Conservation (phyloP, 148 eudicot genomes). For the Silene uniflora region DNA sequence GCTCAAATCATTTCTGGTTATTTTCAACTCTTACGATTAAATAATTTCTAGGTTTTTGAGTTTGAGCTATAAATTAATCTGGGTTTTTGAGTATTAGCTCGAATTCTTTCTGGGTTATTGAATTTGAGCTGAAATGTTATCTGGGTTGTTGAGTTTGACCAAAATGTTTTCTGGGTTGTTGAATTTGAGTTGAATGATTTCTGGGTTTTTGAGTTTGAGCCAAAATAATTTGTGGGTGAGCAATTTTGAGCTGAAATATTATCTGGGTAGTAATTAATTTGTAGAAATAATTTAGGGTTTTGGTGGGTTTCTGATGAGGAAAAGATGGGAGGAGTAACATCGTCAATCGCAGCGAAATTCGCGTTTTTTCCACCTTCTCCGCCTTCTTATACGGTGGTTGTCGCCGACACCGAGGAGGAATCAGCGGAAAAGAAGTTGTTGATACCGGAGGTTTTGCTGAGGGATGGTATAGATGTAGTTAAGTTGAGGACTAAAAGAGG, state of each 20-base stretch:
- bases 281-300: neutral
- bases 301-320: conserved; percentile 23
- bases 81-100: conserved; percentile 11
- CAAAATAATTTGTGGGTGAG: conserved; percentile 2
- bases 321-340: conserved; percentile 84
- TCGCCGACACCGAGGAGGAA: conserved; percentile 35
- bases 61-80: conserved; percentile 8
- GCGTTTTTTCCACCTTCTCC: conserved; percentile 96
- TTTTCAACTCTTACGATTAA: too few species aligned
- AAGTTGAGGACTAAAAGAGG: conserved; percentile 67
- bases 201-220: conserved; percentile 17
- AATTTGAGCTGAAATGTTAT: conserved; percentile 8
- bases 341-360: conserved; percentile 93
- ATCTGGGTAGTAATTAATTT: conserved; percentile 22
- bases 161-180: conserved; percentile 17
- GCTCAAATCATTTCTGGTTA: too few species aligned
- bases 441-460: conserved; percentile 68
- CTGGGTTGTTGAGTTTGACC: neutral
- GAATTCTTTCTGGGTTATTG: conserved; percentile 14
- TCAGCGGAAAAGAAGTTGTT: conserved; percentile 21
- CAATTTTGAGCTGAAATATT: neutral
- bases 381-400: conserved; percentile 76
- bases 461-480: conserved; percentile 57
- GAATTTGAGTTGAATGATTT: neutral
- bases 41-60: neutral